These are phyloP conservation scores for Saccharomycopsis schoenii DNA, from an alignment of 805 yeast species.

Conservation along the genomic window DNA sequence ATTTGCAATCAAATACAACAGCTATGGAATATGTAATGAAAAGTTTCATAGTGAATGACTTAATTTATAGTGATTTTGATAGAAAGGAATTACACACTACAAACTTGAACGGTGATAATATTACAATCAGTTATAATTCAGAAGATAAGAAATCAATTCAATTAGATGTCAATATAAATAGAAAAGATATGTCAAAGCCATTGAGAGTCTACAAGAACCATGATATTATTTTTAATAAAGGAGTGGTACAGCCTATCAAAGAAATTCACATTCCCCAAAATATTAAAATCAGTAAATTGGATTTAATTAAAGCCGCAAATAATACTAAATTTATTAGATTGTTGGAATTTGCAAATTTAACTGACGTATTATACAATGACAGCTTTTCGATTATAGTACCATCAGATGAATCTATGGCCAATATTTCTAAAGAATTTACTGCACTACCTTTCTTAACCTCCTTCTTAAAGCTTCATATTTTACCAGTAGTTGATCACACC, in stretches of 20 bases:
- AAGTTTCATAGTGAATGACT: slow-evolving; percentile 50
- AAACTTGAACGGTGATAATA: slow-evolving; percentile 25
- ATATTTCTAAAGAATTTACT: slow-evolving; percentile 29
- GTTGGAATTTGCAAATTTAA: slow-evolving; percentile 32
- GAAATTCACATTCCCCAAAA: slow-evolving; percentile 46
- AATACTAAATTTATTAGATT: slow-evolving; percentile 35
- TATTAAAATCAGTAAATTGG: slow-evolving; percentile 41
- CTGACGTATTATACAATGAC: slow-evolving; percentile 30
- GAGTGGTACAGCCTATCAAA: slow-evolving; percentile 69
- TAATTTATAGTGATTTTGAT: slow-evolving; percentile 56
- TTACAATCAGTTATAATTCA: slow-evolving; percentile 20
- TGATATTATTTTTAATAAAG: slow-evolving; percentile 72
- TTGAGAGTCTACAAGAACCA: slow-evolving; percentile 28
- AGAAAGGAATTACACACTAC: slow-evolving; percentile 23
- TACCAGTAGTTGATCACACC: slow-evolving; percentile 32
- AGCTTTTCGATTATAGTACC: slow-evolving; percentile 68
- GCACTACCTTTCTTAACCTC: slow-evolving; percentile 36
- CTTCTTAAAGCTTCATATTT: slow-evolving; percentile 57
- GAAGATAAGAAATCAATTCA: slow-evolving; percentile 18
- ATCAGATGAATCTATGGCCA: slow-evolving; percentile 40
- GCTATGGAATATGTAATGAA: slow-evolving; percentile 44
- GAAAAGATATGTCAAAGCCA: slow-evolving; percentile 9
- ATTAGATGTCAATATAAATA: slow-evolving; percentile 18
- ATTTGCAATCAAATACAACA: slow-evolving; percentile 42
- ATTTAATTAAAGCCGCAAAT: slow-evolving; percentile 48